phyloP scores from a whole-genome alignment of 257 asterid genomes.

The Solanum megistacrolobum region DNA sequence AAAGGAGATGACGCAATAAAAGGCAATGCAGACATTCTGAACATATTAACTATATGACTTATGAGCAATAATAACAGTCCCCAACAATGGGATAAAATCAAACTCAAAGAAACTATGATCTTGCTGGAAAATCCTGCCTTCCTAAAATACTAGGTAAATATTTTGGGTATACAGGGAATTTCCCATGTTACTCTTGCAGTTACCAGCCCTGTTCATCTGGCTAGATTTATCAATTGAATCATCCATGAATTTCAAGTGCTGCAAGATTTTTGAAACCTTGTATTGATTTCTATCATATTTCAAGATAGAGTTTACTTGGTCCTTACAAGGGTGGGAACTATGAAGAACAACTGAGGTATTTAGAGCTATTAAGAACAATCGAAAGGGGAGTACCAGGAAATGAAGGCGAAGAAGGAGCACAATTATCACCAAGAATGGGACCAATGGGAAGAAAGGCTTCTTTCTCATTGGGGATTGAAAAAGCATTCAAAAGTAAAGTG shows the following conservation, averaged over 20 bases:
- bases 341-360: no score
- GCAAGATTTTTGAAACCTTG: no score
- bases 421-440: not conserved
- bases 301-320: no score
- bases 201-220: not conserved
- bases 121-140: not conserved
- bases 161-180: not conserved
- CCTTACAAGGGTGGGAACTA: no score
- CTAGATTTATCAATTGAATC: not conserved
- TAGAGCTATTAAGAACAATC: not conserved
- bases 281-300: no score
- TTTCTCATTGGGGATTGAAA: not conserved
- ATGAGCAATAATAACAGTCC: no score
- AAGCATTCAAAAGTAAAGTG: not conserved
- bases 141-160: not conserved
- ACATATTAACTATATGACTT: no score
- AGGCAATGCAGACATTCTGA: not conserved
- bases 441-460: not conserved
- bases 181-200: not conserved
- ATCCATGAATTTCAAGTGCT: not conserved
- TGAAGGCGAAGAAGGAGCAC: not conserved
- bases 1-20: not conserved
- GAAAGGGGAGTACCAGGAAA: not conserved
- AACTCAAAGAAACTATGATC: not conserved
- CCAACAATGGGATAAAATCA: not conserved